Evolutionary conservation across 257 asterid species (phyloP).

Genomic region (Ocimum tenuiflorum): DNA sequence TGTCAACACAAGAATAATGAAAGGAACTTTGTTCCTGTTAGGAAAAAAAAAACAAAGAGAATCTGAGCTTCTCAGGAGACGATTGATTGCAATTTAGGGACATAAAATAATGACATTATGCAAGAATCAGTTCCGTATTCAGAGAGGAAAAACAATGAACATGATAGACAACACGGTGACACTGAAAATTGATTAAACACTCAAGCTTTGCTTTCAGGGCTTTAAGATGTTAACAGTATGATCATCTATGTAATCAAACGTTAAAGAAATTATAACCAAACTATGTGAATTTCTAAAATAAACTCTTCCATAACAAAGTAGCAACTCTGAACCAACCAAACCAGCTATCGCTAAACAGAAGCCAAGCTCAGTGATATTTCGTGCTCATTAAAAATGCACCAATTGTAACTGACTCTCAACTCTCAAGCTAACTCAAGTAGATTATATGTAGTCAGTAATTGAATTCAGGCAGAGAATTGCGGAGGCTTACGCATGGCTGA

Average conservation of each 20-base stretch:
- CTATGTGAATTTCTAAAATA: neutral
- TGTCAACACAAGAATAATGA: slow-evolving; percentile 6
- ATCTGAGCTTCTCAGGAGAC: neutral
- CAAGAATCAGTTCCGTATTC: too few relatives aligned
- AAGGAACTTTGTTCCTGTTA: neutral
- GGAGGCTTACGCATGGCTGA: slow-evolving; percentile 70
- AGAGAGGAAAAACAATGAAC: neutral
- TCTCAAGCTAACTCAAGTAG: slow-evolving; percentile 1
- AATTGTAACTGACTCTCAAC: neutral
- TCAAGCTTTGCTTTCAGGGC: neutral
- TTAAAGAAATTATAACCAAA: neutral
- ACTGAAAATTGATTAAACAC: neutral
- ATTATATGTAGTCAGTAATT: neutral
- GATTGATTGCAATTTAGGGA: neutral
- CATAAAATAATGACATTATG: neutral
- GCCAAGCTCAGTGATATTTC: neutral
- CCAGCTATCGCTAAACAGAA: neutral
- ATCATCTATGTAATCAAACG: neutral
- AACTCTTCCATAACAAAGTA: neutral
- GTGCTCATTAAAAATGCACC: neutral
- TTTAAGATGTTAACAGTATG: neutral
- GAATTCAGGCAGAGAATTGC: neutral
- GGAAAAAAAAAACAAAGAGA: neutral
- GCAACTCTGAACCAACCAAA: too few relatives aligned
- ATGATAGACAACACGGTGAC: neutral